Evolutionary conservation across 2,329 filamentous ascomycete genomes (phyloP).

Genomic region (Talaromyces atroroseus): DNA sequence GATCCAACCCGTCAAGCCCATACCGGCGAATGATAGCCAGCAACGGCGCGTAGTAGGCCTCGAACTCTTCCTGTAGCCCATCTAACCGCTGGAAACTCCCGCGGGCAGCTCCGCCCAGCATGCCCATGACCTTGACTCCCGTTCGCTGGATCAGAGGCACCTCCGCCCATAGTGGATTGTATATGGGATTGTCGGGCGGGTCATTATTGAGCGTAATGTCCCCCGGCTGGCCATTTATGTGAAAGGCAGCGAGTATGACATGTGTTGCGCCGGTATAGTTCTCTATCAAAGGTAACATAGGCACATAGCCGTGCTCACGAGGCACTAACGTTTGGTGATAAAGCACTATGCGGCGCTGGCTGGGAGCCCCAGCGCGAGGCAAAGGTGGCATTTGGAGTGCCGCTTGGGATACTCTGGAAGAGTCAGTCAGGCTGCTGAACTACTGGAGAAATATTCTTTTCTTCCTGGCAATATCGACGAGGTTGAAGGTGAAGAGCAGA

Average conservation of each 20-base stretch:
- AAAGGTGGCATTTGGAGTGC: constrained; percentile 34
- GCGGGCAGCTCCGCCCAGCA: constrained; percentile 79
- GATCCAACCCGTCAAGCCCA: constrained; percentile 64
- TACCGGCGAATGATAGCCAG: constrained; percentile 58
- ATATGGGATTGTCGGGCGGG: constrained; percentile 60
- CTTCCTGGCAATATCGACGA: no score
- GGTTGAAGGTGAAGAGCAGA: not conserved
- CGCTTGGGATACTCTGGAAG: not conserved
- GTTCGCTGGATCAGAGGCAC: constrained; percentile 63
- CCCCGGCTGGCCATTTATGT: constrained; percentile 65
- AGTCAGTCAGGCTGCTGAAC: not conserved
- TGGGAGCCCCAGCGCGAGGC: constrained; percentile 18
- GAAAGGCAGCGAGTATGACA: constrained; percentile 79
- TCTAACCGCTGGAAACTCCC: constrained; percentile 64
- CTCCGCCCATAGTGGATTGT: constrained; percentile 72
- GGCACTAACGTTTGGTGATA: constrained; percentile 64
- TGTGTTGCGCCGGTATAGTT: constrained; percentile 65
- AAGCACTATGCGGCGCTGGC: constrained; percentile 35
- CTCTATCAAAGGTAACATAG: constrained; percentile 56
- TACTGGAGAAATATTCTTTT: not conserved
- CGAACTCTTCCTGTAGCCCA: constrained; percentile 57
- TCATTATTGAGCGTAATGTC: constrained; percentile 77
- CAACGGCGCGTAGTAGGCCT: constrained; percentile 67
- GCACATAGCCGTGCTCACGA: constrained; percentile 50
- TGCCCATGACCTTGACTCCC: constrained; percentile 74